Percentiles rank a stretch among this genome's conserved stretches.
phyloP scores from a whole-genome alignment of 129 eudicot genomes.

The Lonicera japonica region DNA sequence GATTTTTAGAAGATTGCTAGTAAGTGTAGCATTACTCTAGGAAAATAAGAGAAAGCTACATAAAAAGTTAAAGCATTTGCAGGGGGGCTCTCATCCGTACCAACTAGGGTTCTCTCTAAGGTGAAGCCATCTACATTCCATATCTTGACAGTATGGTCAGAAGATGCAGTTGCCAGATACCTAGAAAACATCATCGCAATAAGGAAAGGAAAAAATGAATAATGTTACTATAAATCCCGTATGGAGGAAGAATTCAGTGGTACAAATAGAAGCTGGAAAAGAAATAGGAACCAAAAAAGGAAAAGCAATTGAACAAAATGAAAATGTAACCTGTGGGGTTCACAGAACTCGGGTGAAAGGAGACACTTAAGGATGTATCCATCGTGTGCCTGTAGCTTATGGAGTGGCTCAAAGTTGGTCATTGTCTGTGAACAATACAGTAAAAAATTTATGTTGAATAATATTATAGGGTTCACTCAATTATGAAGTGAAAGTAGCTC shows the following conservation, averaged over 20 bases:
- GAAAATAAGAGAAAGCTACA: no score
- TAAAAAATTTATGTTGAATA: constrained; percentile 1
- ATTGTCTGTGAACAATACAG: constrained; percentile 62
- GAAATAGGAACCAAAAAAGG: constrained; percentile 25
- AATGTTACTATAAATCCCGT: neutral
- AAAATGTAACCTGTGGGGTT: constrained; percentile 85
- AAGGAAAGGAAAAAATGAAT: constrained; percentile 8
- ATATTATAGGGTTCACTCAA: no score
- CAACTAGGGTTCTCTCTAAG: constrained; percentile 79
- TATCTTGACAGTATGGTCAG: constrained; percentile 90
- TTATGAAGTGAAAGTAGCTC: neutral
- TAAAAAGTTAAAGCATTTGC: no score
- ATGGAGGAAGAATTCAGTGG: neutral
- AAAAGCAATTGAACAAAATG: no score
- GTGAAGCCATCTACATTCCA: constrained; percentile 97
- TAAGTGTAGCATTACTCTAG: no score
- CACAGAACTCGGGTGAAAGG: constrained; percentile 91
- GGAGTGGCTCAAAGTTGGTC: constrained; percentile 99
- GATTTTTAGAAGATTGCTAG: no score
- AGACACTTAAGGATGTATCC: constrained; percentile 97
- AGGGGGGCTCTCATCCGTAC: no score
- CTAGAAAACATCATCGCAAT: no score
- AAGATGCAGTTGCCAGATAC: constrained; percentile 92
- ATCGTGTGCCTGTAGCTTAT: constrained; percentile 90
- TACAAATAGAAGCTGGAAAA: no score